These are phyloP conservation scores for Pseudogymnoascus sp. DNA, from an alignment of 2,329 filamentous ascomycete species.

Conservation along the genomic window DNA sequence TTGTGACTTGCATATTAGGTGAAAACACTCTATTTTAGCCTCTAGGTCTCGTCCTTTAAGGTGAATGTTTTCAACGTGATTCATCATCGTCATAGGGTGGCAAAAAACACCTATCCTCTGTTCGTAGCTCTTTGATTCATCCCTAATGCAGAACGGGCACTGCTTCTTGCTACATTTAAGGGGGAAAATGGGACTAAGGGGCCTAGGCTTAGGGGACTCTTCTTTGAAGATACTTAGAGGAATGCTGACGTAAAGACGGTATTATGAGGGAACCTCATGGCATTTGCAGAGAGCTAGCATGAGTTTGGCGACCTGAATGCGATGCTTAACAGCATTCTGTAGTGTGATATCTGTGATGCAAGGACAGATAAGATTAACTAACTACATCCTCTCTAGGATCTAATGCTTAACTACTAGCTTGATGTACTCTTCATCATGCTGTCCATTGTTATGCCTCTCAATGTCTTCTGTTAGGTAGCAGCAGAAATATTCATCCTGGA, in stretches of 20 bases:
- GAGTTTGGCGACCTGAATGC: constrained; percentile 13
- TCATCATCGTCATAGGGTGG: no score
- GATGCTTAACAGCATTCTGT: constrained; percentile 12
- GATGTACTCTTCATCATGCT: constrained; percentile 10
- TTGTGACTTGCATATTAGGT: no score
- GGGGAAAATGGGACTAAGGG: no score
- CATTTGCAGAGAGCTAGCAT: constrained; percentile 11
- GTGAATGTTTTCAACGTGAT: no score
- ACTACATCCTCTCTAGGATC: constrained; percentile 14
- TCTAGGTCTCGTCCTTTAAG: no score
- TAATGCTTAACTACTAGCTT: constrained; percentile 15
- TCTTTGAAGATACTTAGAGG: no score
- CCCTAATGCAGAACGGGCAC: no score
- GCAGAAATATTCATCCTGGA: not conserved
- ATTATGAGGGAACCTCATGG: constrained; percentile 8
- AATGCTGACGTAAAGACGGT: constrained; percentile 5
- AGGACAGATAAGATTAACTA: constrained; percentile 16
- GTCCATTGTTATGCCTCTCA: constrained; percentile 16
- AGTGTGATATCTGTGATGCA: constrained; percentile 10
- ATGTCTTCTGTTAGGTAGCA: constrained; percentile 14
- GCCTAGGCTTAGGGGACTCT: no score
- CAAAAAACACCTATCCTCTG: no score
- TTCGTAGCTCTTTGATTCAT: no score
- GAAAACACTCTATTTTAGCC: no score
- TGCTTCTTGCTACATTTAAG: no score